Evolutionary conservation across 2,329 filamentous ascomycete species (phyloP).

Genomic region (Coniochaeta sp.): DNA sequence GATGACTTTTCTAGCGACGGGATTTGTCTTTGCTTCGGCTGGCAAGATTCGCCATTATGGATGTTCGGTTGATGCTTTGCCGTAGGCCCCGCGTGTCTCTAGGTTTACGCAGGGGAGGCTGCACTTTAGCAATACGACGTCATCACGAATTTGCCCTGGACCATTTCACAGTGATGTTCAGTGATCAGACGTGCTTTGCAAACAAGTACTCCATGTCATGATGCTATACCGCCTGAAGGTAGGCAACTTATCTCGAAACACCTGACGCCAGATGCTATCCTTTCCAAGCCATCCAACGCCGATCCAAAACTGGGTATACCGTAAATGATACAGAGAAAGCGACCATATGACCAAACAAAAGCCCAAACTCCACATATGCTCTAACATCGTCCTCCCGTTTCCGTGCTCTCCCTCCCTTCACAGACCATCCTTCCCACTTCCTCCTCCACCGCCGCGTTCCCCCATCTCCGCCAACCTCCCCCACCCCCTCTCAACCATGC

Average conservation of each 20-base stretch:
- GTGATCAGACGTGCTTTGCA: not conserved
- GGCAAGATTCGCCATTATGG: not conserved
- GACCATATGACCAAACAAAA: not conserved
- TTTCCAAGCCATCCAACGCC: not conserved
- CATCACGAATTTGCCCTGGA: not conserved
- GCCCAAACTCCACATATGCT: not conserved
- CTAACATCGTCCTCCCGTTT: too few species aligned
- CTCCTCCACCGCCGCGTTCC: conserved; percentile 10
- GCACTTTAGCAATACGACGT: not conserved
- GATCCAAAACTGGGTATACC: not conserved
- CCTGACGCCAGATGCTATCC: not conserved
- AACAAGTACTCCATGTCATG: too few species aligned
- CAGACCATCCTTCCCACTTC: not conserved
- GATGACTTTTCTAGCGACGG: not conserved
- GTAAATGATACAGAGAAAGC: not conserved
- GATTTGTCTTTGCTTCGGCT: not conserved
- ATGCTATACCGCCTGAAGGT: too few species aligned
- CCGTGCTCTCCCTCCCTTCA: too few species aligned
- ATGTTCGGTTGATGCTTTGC: not conserved
- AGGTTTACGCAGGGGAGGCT: not conserved
- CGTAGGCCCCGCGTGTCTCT: not conserved
- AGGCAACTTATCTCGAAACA: too few species aligned
- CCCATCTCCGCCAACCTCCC: conserved; percentile 19
- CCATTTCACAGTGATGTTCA: too few species aligned
- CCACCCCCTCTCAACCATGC: conserved; percentile 17